phyloP scores from a whole-genome alignment of 208 protist genomes.

The Wallacemonas rigidus region DNA sequence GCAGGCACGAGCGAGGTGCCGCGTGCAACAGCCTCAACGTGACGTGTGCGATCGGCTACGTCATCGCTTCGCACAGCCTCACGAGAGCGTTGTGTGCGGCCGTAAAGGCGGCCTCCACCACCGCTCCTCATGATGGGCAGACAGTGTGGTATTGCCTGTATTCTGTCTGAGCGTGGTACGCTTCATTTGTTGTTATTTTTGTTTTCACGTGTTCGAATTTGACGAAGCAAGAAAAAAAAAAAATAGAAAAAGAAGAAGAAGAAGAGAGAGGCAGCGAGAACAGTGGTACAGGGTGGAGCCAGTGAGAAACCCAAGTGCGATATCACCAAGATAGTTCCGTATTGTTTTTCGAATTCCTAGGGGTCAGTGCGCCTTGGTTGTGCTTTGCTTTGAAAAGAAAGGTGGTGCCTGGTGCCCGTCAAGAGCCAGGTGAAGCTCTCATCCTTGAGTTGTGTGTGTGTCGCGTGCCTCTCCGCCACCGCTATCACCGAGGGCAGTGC shows the following conservation, averaged over 20 bases:
- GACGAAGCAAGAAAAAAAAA: slow-evolving; percentile 17
- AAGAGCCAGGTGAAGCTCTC: too few relatives aligned
- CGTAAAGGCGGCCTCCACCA: slow-evolving; percentile 10
- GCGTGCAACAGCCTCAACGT: slow-evolving; percentile 25
- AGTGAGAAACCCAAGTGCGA: too few relatives aligned
- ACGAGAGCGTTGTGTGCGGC: slow-evolving; percentile 1
- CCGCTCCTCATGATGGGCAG: neutral
- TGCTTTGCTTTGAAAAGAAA: too few relatives aligned
- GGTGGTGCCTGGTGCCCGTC: too few relatives aligned
- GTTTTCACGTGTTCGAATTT: neutral
- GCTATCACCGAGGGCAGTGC: too few relatives aligned
- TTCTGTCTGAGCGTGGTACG: too few relatives aligned
- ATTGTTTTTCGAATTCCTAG: too few relatives aligned
- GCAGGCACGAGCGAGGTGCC: slow-evolving; percentile 40
- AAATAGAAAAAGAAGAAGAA: slow-evolving; percentile 10
- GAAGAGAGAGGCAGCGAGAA: slow-evolving; percentile 13
- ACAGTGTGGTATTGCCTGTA: neutral
- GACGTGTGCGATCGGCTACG: slow-evolving; percentile 18
- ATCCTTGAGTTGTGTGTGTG: too few relatives aligned
- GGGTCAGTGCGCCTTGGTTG: too few relatives aligned
- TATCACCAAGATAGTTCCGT: too few relatives aligned
- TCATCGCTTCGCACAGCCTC: neutral
- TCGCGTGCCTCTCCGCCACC: too few relatives aligned
- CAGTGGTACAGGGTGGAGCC: too few relatives aligned
- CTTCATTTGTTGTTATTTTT: neutral